Evolutionary conservation across 345 rosid species (phyloP).

Genomic region (Sisymbrium irio): DNA sequence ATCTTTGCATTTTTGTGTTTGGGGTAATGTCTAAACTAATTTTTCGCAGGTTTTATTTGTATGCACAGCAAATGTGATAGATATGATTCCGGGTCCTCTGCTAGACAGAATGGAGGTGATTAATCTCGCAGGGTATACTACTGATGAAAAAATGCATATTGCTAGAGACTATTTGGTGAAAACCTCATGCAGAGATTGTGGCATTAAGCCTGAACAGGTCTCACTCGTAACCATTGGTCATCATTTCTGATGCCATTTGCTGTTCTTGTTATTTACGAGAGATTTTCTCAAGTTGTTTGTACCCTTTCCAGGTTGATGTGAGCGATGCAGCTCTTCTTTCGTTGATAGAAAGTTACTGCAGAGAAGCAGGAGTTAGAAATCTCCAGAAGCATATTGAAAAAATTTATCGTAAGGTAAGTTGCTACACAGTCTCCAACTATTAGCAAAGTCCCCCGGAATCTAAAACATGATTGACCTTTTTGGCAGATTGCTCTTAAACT

Average conservation of each 20-base stretch:
- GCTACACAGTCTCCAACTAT: not conserved
- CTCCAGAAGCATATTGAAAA: not conserved
- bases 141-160: not conserved
- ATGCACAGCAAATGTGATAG: not conserved
- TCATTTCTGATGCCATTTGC: not conserved
- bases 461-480: too few species aligned
- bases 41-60: constrained; percentile 1
- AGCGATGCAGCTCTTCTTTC: not conserved
- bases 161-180: not conserved
- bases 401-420: not conserved
- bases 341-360: not conserved
- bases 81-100: not conserved
- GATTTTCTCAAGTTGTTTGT: not conserved
- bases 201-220: constrained; percentile 1
- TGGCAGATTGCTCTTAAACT: not conserved
- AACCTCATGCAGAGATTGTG: not conserved
- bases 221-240: not conserved
- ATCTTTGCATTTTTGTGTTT: not conserved
- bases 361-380: not conserved
- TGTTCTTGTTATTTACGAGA: not conserved
- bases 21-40: not conserved
- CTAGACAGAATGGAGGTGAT: constrained; percentile 7
- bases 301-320: not conserved
- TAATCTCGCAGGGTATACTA: not conserved
- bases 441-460: too few species aligned